Percentiles rank a stretch among this genome's conserved stretches.
Evolutionary conservation across 306 rosid genomes (phyloP).

Genomic region (Abrus pulchellus): DNA sequence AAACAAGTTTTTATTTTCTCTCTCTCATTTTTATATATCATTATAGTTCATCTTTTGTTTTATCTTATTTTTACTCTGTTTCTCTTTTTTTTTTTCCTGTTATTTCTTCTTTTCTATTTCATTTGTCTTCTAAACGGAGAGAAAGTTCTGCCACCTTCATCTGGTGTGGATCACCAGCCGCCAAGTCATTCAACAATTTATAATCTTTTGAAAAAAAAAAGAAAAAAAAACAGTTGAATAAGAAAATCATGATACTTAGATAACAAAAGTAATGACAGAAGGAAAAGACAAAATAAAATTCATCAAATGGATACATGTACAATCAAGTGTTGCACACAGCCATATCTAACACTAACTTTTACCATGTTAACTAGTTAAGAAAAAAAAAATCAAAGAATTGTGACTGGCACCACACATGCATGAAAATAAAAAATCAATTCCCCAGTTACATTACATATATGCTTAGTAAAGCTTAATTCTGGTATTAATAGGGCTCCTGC

Average conservation of each 20-base stretch:
- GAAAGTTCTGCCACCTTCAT: too few relatives aligned
- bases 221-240: too few relatives aligned
- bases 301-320: slow-evolving; percentile 1
- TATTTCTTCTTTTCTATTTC: too few relatives aligned
- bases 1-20: too few relatives aligned
- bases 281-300: neutral
- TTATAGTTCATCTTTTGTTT: too few relatives aligned
- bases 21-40: too few relatives aligned
- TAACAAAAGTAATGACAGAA: neutral
- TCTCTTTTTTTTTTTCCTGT: too few relatives aligned
- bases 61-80: too few relatives aligned
- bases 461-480: slow-evolving; percentile 74
- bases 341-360: slow-evolving; percentile 30
- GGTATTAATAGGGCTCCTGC: slow-evolving; percentile 70
- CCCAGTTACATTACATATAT: neutral
- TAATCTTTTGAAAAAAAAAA: too few relatives aligned
- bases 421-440: neutral
- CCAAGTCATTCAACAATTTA: too few relatives aligned
- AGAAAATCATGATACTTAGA: neutral
- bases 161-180: too few relatives aligned
- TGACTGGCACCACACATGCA: neutral
- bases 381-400: slow-evolving; percentile 51
- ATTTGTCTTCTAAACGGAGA: too few relatives aligned
- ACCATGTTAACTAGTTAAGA: neutral
- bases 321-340: neutral